Evolutionary conservation across 1,284 basidiomycete genomes (phyloP), one percentile per base, ranked within the genome.

Genomic region (Trametes sp.): DNA sequence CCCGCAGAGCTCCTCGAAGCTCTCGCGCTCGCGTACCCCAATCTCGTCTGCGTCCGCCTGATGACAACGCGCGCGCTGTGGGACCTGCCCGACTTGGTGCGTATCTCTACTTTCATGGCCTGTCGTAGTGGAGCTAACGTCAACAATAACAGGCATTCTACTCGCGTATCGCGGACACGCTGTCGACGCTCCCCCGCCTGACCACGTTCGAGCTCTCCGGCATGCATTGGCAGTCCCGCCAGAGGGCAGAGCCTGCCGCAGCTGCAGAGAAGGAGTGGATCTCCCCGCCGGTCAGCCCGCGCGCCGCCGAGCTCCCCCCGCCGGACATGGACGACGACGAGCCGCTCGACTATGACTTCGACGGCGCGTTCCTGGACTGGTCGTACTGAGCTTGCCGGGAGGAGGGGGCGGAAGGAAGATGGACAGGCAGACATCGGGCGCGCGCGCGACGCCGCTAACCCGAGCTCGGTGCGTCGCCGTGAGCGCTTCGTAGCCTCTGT

Each of bases 121-220:
- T 52, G 35, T 52, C 2, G 29, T 26, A 50, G 54, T 46, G 28
- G 23, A 52, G 67, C 65, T 54, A 60, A 64, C 64, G n/a, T 68
- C 38, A 49, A 44, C 24, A 50, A 10, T 56, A 28, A 61, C 53
- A 90, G 90, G 78, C 80, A 28, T 89, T 89, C 71, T 89, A 88
- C 70, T 77, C 84, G 54, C 81, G 87, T 65, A 83, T 90, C 51
- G 83, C 87, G 54, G 76, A 77, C 36, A 79, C 79, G 13, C 80
- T 92, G 64, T 78, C 81, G n/a, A 80, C 80, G 4, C 81, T 92
- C 63, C 78, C 83, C 23, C 74, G 82, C 54, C 80, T 92, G 29
- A 76, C 81, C 62, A 82, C 82, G 45, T 90, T 92, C 71, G 89
- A 92, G 71, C 82, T 92, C 36, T 88, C 82, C 48, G 89, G 90